A percentile compares a stretch with the other conserved stretches of the same genome.
Evolutionary conservation across 1,284 basidiomycete genomes (phyloP).

Genomic region (Malassezia cuniculi): DNA sequence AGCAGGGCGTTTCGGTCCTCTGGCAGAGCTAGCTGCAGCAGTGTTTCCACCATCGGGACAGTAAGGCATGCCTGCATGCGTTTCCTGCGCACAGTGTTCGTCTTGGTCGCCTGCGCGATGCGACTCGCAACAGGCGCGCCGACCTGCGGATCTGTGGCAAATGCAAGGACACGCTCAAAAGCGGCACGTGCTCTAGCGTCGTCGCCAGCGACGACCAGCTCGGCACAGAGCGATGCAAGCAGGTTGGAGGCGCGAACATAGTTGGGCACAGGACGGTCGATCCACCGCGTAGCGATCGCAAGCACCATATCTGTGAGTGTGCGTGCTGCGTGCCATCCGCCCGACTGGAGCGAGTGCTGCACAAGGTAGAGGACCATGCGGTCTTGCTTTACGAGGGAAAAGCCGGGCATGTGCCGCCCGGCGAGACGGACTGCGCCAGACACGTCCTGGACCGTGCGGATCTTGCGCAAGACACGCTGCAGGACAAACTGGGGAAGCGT

Average conservation of each 20-base stretch:
- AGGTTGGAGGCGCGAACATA: no score
- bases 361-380: slow-evolving; percentile 3
- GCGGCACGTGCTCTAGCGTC: slow-evolving; percentile 8
- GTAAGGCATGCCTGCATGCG: background rate
- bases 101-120: no score
- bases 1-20: background rate
- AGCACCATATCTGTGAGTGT: background rate
- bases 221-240: no score
- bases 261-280: no score
- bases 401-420: background rate
- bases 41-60: background rate
- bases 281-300: slow-evolving; percentile 1
- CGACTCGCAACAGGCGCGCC: background rate
- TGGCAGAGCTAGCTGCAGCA: slow-evolving; percentile 1
- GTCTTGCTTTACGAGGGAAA: background rate
- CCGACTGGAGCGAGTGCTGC: background rate
- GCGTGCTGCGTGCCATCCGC: slow-evolving; percentile 7
- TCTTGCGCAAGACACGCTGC: slow-evolving; percentile 7
- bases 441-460: background rate
- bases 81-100: no score
- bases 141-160: slow-evolving; percentile 1
- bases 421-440: slow-evolving; percentile 6
- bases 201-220: background rate
- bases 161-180: background rate
- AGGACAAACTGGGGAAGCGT: slow-evolving; percentile 10